Percentiles rank a stretch among this genome's conserved stretches.
These are phyloP conservation scores for Phytophthora pinifolia DNA, from an alignment of 352 stramenopile species.

Conservation along the genomic window DNA sequence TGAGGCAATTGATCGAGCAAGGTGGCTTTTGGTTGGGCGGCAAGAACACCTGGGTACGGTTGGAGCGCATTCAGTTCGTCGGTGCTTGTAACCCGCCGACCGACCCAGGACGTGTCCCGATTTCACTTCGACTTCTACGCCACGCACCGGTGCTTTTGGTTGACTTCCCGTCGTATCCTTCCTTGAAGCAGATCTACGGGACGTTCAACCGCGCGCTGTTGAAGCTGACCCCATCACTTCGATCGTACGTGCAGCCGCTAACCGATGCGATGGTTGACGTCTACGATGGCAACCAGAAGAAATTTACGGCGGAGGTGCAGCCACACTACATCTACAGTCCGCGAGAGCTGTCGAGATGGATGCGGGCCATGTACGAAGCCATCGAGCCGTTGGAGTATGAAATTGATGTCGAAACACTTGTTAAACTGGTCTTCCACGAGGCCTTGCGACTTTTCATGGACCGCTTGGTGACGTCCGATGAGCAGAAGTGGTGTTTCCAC, in stretches of 20 bases:
- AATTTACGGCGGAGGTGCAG: constrained; percentile 93
- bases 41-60: constrained; percentile 90
- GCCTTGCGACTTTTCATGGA: constrained; percentile 99
- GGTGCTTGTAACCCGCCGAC: constrained; percentile 99
- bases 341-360: constrained; percentile 98
- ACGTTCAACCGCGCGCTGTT: constrained; percentile 99
- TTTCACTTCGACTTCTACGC: constrained; percentile 97
- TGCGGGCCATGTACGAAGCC: constrained; percentile 98
- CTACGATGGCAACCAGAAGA: constrained; percentile 96
- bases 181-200: constrained; percentile 98
- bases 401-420: constrained; percentile 94
- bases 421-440: constrained; percentile 99
- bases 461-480: constrained; percentile 95
- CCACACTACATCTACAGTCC: constrained; percentile 99
- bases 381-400: constrained; percentile 95
- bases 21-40: constrained; percentile 89
- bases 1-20: constrained; percentile 98
- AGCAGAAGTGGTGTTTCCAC: constrained; percentile 96
- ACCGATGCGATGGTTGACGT: constrained; percentile 99
- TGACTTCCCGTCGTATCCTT: constrained; percentile 97
- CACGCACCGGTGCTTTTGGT: constrained; percentile 99
- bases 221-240: constrained; percentile 97
- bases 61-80: constrained; percentile 96
- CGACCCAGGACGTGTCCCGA: constrained; percentile 96
- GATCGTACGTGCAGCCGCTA: constrained; percentile 95